Evolutionary conservation across 352 stramenopile genomes (phyloP).

Genomic region (Phytophthora ohioensis): DNA sequence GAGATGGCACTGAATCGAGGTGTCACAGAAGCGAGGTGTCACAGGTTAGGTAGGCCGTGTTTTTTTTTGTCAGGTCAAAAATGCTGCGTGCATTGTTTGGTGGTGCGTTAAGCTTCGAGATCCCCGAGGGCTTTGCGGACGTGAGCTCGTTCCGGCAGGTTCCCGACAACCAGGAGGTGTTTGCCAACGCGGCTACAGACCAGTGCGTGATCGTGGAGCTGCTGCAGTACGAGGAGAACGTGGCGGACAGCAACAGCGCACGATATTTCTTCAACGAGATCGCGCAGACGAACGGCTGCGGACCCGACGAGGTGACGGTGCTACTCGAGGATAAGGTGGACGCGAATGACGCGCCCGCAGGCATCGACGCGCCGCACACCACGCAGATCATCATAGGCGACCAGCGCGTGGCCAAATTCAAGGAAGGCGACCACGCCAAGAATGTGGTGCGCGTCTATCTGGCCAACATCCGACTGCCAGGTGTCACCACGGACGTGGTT

Average conservation of each 20-base stretch:
- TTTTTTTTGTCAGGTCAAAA: not conserved
- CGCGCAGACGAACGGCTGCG: constrained; percentile 80
- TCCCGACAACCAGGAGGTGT: constrained; percentile 90
- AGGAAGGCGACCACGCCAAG: constrained; percentile 80
- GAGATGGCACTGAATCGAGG: too few relatives aligned
- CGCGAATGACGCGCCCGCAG: constrained; percentile 34
- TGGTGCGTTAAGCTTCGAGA: constrained; percentile 74
- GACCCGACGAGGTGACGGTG: constrained; percentile 58
- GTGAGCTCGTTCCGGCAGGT: constrained; percentile 89
- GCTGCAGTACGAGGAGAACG: constrained; percentile 66
- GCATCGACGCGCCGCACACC: constrained; percentile 47
- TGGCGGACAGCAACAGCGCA: constrained; percentile 58
- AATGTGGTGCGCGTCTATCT: constrained; percentile 89
- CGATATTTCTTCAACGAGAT: constrained; percentile 90
- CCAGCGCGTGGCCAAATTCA: constrained; percentile 88
- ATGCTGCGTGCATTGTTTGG: constrained; percentile 64
- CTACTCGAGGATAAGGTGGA: constrained; percentile 52
- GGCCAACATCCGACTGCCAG: constrained; percentile 73
- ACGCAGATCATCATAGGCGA: constrained; percentile 74
- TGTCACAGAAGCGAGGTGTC: too few relatives aligned
- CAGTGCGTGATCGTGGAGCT: constrained; percentile 89
- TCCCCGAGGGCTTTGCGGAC: constrained; percentile 79
- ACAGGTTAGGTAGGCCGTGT: too few relatives aligned
- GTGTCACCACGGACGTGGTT: constrained; percentile 83
- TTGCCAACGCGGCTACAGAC: constrained; percentile 81